Conservation (phyloP, 2,329 filamentous ascomycete genomes). For the Calonectria crousiana region DNA sequence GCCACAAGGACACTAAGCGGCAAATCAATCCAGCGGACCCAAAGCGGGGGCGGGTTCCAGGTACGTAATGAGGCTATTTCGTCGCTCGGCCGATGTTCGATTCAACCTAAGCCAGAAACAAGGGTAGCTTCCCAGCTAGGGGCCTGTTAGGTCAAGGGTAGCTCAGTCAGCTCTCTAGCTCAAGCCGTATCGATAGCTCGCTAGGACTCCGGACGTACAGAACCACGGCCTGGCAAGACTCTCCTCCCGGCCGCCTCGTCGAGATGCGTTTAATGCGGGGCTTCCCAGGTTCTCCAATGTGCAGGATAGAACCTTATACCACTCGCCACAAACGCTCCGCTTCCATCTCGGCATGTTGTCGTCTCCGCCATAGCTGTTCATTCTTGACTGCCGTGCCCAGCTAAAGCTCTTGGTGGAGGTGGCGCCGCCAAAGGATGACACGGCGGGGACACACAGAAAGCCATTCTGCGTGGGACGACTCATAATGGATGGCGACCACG, state of each 20-base stretch:
- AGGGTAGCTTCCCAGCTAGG: constrained; percentile 22
- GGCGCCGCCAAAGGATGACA: constrained; percentile 1
- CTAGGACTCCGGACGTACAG: not conserved
- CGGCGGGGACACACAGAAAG: not conserved
- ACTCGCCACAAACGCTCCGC: not conserved
- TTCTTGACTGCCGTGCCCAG: not conserved
- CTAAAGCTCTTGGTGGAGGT: not conserved
- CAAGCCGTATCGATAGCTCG: constrained; percentile 16
- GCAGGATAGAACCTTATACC: constrained; percentile 11
- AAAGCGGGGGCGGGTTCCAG: constrained; percentile 18
- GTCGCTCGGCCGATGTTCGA: constrained; percentile 26
- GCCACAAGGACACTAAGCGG: not conserved
- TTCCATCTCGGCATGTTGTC: not conserved
- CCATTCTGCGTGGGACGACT: constrained; percentile 21
- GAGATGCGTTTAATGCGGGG: constrained; percentile 16
- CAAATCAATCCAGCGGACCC: not conserved
- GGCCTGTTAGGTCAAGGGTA: constrained; percentile 21
- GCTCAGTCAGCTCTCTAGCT: not conserved
- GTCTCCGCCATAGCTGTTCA: not conserved
- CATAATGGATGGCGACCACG: constrained; percentile 15
- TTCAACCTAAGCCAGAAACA: constrained; percentile 14
- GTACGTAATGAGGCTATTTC: constrained; percentile 38
- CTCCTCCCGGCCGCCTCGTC: not conserved
- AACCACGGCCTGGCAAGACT: constrained; percentile 10
- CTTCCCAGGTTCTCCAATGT: not conserved